These are phyloP conservation scores for Sicyos baderoa DNA, from an alignment of 306 rosid species.

Conservation along the genomic window DNA sequence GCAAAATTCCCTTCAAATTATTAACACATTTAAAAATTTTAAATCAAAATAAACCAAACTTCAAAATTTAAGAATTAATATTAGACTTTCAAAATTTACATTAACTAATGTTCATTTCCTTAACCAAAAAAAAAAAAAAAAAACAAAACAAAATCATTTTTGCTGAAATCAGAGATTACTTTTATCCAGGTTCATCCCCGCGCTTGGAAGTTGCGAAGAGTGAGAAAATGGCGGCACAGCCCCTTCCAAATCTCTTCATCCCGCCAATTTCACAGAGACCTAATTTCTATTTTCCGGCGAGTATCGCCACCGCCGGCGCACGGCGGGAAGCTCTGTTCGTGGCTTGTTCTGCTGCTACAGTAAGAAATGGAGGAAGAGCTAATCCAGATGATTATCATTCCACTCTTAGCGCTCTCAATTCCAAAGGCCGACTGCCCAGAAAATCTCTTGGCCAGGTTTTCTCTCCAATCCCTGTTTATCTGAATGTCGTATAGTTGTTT, in stretches of 20 bases:
- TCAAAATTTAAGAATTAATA: too few species aligned
- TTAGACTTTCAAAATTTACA: too few species aligned
- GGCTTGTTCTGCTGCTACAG: conserved; percentile 30
- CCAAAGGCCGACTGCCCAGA: conserved; percentile 76
- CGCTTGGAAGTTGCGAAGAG: background rate
- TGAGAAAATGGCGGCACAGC: conserved; percentile 26
- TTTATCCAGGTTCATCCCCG: background rate
- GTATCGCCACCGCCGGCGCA: conserved; percentile 3
- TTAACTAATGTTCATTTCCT: too few species aligned
- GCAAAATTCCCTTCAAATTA: too few species aligned
- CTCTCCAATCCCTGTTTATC: background rate
- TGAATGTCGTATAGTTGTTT: background rate
- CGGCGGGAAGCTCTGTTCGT: conserved; percentile 21
- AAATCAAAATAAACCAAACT: too few species aligned
- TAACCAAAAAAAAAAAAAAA: too few species aligned
- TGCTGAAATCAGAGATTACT: too few species aligned
- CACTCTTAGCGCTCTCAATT: conserved; percentile 79
- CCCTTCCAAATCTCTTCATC: conserved; percentile 39
- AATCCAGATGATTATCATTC: conserved; percentile 57
- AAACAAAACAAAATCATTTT: too few species aligned
- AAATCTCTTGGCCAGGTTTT: conserved; percentile 84
- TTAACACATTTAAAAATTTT: too few species aligned
- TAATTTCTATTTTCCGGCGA: conserved; percentile 23
- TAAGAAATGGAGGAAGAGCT: conserved; percentile 23
- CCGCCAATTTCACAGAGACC: conserved; percentile 40